phyloP scores from a whole-genome alignment of 768 basidiomycete genomes.

The Candolleomyces efflorescens region DNA sequence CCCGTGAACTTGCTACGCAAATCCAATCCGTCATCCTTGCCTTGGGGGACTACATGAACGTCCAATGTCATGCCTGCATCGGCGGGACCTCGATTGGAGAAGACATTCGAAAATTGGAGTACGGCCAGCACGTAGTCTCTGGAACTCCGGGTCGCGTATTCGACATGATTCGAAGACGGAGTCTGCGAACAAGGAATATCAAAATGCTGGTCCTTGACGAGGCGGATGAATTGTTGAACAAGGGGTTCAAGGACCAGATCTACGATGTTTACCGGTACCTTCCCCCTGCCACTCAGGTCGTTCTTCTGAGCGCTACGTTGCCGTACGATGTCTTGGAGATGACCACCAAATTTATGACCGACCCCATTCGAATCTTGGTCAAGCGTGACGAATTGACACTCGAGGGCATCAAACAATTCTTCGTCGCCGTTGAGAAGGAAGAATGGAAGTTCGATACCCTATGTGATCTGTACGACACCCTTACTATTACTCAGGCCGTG shows the following conservation, averaged over 20 bases:
- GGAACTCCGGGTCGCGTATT: constrained; percentile 98
- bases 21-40: constrained; percentile 97
- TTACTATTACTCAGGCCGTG: constrained; percentile 98
- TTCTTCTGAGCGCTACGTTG: constrained; percentile 92
- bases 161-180: constrained; percentile 96
- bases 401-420: constrained; percentile 95
- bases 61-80: constrained; percentile 98
- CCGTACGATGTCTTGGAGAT: constrained; percentile 98
- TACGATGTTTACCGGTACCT: constrained; percentile 98
- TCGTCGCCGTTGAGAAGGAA: constrained; percentile 98
- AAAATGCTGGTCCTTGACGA: constrained; percentile 96
- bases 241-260: constrained; percentile 99
- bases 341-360: constrained; percentile 99
- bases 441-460: constrained; percentile 99
- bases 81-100: constrained; percentile 97
- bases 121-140: constrained; percentile 95
- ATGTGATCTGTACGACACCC: constrained; percentile 95
- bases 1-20: constrained; percentile 98
- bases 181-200: constrained; percentile 92
- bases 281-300: constrained; percentile 95
- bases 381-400: constrained; percentile 99
- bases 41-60: constrained; percentile 98
- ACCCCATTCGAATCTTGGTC: constrained; percentile 96
- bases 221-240: constrained; percentile 94
- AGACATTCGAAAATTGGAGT: constrained; percentile 95